Conservation (phyloP, 176 grass and related monocot genomes). For the Alloteropsis semialata region DNA sequence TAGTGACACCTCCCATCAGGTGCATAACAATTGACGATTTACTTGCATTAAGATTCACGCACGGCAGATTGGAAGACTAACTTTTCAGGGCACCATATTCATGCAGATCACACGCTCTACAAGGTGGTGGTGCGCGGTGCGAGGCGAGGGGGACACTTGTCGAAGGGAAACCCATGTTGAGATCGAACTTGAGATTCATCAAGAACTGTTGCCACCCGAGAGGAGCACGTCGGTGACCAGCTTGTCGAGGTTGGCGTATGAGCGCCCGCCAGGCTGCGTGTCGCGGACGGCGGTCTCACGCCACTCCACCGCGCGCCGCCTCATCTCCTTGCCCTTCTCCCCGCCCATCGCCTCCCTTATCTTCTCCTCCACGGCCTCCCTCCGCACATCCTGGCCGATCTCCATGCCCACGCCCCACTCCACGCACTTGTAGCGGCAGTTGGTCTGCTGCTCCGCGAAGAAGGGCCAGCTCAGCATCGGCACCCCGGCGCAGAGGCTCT, state of each 20-base stretch:
- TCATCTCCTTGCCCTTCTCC: constrained; percentile 42
- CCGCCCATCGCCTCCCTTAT: constrained; percentile 36
- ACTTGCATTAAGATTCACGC: too few species aligned
- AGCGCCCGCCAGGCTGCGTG: constrained; percentile 16
- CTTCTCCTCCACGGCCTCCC: constrained; percentile 32
- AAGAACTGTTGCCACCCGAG: not conserved
- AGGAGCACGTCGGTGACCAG: constrained; percentile 31
- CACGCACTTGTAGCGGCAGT: constrained; percentile 33
- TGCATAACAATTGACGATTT: too few species aligned
- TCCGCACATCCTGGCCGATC: too few species aligned
- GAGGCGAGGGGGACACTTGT: too few species aligned
- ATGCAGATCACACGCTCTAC: too few species aligned
- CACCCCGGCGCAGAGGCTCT: constrained; percentile 37
- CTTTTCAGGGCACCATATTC: too few species aligned
- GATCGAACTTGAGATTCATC: too few species aligned
- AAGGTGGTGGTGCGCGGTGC: too few species aligned
- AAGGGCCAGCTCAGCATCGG: constrained; percentile 53
- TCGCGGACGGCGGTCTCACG: not conserved
- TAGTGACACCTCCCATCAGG: too few species aligned
- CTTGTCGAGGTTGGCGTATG: constrained; percentile 32
- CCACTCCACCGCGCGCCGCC: constrained; percentile 25
- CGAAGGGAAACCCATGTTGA: not conserved
- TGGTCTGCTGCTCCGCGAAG: constrained; percentile 48
- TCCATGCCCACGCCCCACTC: constrained; percentile 47
- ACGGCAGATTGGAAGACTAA: too few species aligned